Evolutionary conservation across 2,329 filamentous ascomycete genomes (phyloP), one percentile per base, ranked within the genome.

Genomic region (Colletotrichum falcatum): DNA sequence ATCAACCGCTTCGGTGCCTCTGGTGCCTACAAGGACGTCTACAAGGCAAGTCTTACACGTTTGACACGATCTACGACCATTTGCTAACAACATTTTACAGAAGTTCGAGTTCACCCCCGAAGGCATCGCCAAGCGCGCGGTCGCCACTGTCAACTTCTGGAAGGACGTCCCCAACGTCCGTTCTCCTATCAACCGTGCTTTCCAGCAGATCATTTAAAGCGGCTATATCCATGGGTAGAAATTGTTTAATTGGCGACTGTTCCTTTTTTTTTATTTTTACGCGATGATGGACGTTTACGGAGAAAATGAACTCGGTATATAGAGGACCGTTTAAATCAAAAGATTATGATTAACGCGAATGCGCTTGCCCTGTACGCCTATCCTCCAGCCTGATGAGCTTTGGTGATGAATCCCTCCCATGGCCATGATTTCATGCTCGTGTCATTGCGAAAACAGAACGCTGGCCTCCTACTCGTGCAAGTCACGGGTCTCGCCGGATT

Each of bases 21-120:
- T 66, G 96, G 95, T 79, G 92, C 95, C 76, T 98, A 98, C 89
- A 95, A 95, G 91, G 92, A 98, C 79, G 94, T 99, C 72, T 99
- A 99, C 90, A 92, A 93, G 88, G 93, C 87, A 87, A 84, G 88
- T 83, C 70, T 7, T 18, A 55, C 30, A 49, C 28, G 35, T 23
- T 30, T 9, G 5, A 6, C 5, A 8, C 44, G 44, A 28, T 39
- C 35, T 42, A 56, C 44, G 7, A 35, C 1, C 4, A 53, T 26
- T 65, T 75, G 70, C 80, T 87, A 80, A 86, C 80, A 77, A 76
- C 61, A 30, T 67, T 67, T 61, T 79, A 77, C 78, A 97, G 93
- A 98, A 98, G 90, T 99, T 99, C 86, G 96, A 98, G 85, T 98
- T 99, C 88, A 99, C 95, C 60, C 93, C 96, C 64, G 95, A 97